phyloP scores from a whole-genome alignment of 1,284 basidiomycete genomes.

The Pascua sp. region DNA sequence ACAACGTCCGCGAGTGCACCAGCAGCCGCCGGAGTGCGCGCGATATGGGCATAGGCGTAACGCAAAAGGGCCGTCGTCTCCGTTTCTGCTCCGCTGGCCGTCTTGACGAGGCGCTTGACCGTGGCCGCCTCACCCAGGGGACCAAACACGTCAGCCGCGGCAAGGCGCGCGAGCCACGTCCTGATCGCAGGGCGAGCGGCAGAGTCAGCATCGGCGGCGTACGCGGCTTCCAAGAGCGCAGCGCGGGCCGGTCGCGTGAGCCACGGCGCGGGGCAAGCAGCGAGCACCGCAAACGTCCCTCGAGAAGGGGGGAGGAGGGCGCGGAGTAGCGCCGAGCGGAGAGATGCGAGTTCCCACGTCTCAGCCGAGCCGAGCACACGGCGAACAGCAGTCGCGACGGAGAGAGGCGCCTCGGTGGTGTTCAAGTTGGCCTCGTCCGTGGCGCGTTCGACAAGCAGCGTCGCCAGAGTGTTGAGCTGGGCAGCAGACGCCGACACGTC shows the following conservation, averaged over 20 bases:
- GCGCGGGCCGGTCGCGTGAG: conserved; percentile 12
- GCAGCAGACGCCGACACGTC: conserved; percentile 7
- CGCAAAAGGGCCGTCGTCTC: conserved; percentile 7
- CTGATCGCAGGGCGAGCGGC: conserved; percentile 11
- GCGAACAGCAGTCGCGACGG: background rate
- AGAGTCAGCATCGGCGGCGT: conserved; percentile 7
- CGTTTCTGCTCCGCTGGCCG: background rate
- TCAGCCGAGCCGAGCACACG: conserved; percentile 13
- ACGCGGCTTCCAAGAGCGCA: conserved; percentile 17
- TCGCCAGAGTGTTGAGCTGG: conserved; percentile 13
- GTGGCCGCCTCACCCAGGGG: conserved; percentile 9
- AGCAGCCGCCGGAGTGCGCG: background rate
- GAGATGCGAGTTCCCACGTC: conserved; percentile 15
- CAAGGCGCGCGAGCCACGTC: conserved; percentile 19
- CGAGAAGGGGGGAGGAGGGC: conserved; percentile 2
- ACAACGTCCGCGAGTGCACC: background rate
- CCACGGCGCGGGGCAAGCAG: conserved; percentile 13
- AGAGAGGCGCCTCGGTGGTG: background rate
- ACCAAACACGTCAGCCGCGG: conserved; percentile 14
- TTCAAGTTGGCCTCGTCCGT: background rate
- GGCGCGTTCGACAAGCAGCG: conserved; percentile 3
- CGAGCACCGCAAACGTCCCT: conserved; percentile 13
- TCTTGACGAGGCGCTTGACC: conserved; percentile 13
- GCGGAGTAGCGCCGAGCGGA: conserved; percentile 15
- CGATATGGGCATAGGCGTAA: conserved; percentile 3